These are phyloP conservation scores for Persicaria tinctoria DNA, from an alignment of 148 eudicot species.

Conservation along the genomic window DNA sequence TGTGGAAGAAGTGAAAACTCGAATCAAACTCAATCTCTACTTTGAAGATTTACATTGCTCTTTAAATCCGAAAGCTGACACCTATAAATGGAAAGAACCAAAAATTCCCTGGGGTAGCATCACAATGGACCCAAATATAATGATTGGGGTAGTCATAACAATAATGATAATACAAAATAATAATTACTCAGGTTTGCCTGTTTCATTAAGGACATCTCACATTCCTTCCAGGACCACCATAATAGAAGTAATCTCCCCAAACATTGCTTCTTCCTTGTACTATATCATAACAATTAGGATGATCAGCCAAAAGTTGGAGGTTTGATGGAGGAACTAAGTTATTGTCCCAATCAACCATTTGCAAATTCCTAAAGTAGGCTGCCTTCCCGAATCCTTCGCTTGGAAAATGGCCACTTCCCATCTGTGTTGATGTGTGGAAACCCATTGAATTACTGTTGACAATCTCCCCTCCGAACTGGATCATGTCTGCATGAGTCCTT, in stretches of 20 bases:
- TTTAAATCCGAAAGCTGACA: constrained; percentile 3
- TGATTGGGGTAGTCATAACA: background rate
- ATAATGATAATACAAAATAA: background rate
- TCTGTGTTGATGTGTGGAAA: constrained; percentile 85
- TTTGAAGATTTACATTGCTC: constrained; percentile 20
- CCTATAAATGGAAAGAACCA: background rate
- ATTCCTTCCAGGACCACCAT: constrained; percentile 96
- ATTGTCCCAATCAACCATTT: constrained; percentile 94
- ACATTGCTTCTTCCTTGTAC: constrained; percentile 64
- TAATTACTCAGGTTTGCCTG: constrained; percentile 2
- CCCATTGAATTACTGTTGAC: constrained; percentile 68
- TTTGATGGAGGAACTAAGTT: constrained; percentile 68
- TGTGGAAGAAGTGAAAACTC: background rate
- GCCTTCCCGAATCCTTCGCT: constrained; percentile 84
- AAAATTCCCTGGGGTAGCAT: background rate
- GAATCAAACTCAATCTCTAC: constrained; percentile 1
- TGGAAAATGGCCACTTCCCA: constrained; percentile 96
- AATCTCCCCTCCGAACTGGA: constrained; percentile 95
- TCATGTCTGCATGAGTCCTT: constrained; percentile 73
- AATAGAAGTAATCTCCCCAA: constrained; percentile 93
- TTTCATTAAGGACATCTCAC: constrained; percentile 39
- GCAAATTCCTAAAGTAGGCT: constrained; percentile 83
- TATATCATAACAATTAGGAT: constrained; percentile 84
- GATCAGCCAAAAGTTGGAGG: constrained; percentile 78
- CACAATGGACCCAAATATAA: background rate